Evolutionary conservation across 2,329 filamentous ascomycete species (phyloP).

Genomic region (Polytolypa hystricis): DNA sequence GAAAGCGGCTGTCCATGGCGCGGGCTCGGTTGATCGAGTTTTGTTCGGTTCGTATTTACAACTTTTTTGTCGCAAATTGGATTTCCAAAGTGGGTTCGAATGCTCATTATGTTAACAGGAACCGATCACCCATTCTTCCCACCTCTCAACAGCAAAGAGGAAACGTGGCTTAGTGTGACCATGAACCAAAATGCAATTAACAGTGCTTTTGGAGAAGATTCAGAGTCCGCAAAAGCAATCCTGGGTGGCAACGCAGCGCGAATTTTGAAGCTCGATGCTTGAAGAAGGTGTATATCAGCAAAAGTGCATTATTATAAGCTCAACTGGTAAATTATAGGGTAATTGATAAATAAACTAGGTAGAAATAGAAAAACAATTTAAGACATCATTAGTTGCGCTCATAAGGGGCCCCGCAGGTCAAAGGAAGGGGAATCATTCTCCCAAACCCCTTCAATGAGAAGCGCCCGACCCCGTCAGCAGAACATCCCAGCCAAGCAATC

Average conservation of each 20-base stretch:
- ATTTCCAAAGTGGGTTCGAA: too few species aligned
- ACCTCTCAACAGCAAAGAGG: slow-evolving; percentile 24
- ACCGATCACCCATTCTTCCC: slow-evolving; percentile 38
- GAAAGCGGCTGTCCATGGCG: slow-evolving; percentile 68
- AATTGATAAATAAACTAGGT: too few species aligned
- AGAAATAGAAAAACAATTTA: too few species aligned
- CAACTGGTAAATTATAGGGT: too few species aligned
- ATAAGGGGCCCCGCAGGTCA: too few species aligned
- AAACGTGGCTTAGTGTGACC: slow-evolving; percentile 36
- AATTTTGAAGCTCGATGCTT: slow-evolving; percentile 30
- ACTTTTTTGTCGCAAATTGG: too few species aligned
- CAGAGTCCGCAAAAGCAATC: slow-evolving; percentile 23
- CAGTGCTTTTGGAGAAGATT: slow-evolving; percentile 23
- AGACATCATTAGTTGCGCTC: too few species aligned
- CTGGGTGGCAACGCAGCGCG: slow-evolving; percentile 36
- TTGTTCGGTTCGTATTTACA: slow-evolving; percentile 27
- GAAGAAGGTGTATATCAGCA: too few species aligned
- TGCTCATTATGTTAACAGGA: slow-evolving; percentile 18
- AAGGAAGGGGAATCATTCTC: too few species aligned
- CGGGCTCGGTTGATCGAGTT: slow-evolving; percentile 27
- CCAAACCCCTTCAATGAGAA: too few species aligned
- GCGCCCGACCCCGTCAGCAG: slow-evolving; percentile 21
- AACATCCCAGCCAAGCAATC: slow-evolving; percentile 47
- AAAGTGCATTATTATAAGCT: too few species aligned
- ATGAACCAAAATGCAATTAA: slow-evolving; percentile 37